Evolutionary conservation across 495 filamentous ascomycete genomes (phyloP).

Genomic region (Apiosordaria backusii): DNA sequence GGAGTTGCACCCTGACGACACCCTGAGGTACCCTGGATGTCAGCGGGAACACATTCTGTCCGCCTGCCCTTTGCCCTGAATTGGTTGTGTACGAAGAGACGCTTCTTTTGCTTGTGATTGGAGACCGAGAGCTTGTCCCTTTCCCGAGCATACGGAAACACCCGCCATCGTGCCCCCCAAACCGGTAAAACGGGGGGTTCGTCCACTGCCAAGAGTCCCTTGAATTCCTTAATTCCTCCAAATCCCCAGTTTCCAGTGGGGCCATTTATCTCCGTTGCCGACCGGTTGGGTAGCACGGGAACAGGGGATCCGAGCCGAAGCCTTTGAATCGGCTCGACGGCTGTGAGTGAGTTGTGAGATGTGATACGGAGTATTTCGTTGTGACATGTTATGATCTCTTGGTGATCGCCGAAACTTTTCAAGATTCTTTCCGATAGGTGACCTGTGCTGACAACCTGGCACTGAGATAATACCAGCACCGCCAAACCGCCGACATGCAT

Average conservation of each 20-base stretch:
- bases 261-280: conserved; percentile 26
- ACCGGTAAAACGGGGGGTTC: not conserved
- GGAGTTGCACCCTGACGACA: not conserved
- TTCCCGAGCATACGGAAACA: conserved; percentile 9
- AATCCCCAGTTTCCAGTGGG: conserved; percentile 1
- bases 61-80: not conserved
- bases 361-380: no score
- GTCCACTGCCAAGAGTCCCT: conserved; percentile 10
- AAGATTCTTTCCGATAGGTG: not conserved
- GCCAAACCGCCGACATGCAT: no score
- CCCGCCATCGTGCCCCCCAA: conserved; percentile 10
- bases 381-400: no score
- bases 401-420: no score
- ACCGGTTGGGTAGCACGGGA: conserved; percentile 14
- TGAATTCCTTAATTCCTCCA: not conserved
- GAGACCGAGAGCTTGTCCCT: not conserved
- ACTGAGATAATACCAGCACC: no score
- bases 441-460: no score
- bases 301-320: conserved; percentile 8
- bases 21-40: not conserved
- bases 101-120: conserved; percentile 1
- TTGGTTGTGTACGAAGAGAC: no score
- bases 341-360: not conserved
- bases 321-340: not conserved
- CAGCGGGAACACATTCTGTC: conserved; percentile 6